These are phyloP conservation scores for Rhynchospora pubera DNA, from an alignment of 176 grass and related monocot species.

Conservation along the genomic window DNA sequence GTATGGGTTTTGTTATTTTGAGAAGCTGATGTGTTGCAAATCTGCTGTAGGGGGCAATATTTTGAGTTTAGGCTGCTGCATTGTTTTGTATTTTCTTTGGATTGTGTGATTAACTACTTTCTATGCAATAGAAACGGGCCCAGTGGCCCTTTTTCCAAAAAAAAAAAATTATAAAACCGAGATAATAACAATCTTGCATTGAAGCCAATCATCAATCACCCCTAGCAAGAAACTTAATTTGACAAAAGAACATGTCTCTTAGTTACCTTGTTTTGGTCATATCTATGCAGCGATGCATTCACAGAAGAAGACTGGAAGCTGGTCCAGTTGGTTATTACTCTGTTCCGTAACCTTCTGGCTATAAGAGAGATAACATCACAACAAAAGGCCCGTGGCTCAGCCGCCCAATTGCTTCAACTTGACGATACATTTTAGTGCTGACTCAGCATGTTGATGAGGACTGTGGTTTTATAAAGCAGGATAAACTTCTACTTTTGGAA, in stretches of 20 bases:
- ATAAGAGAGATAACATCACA: slow-evolving; percentile 84
- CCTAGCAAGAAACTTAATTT: not conserved
- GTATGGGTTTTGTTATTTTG: too few species aligned
- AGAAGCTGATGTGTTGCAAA: too few species aligned
- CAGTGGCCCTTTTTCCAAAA: too few species aligned
- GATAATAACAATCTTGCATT: not conserved
- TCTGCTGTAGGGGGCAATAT: too few species aligned
- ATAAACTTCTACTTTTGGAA: slow-evolving; percentile 91
- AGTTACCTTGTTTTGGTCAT: slow-evolving; percentile 27
- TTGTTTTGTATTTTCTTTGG: too few species aligned
- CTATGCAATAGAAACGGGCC: too few species aligned
- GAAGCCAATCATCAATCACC: not conserved
- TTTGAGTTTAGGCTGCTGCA: too few species aligned
- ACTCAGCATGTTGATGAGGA: slow-evolving; percentile 76
- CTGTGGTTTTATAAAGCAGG: slow-evolving; percentile 72
- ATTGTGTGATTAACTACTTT: too few species aligned
- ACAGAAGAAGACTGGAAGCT: slow-evolving; percentile 97
- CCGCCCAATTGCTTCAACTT: slow-evolving; percentile 61
- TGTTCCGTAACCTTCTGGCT: slow-evolving; percentile 80
- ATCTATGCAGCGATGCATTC: slow-evolving; percentile 55
- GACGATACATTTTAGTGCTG: slow-evolving; percentile 80
- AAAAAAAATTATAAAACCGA: too few species aligned
- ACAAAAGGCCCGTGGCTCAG: slow-evolving; percentile 73
- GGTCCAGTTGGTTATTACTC: slow-evolving; percentile 88
- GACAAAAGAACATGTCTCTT: not conserved